phyloP scores from a whole-genome alignment of 2,329 filamentous ascomycete genomes.

The Beauveria medogensis region DNA sequence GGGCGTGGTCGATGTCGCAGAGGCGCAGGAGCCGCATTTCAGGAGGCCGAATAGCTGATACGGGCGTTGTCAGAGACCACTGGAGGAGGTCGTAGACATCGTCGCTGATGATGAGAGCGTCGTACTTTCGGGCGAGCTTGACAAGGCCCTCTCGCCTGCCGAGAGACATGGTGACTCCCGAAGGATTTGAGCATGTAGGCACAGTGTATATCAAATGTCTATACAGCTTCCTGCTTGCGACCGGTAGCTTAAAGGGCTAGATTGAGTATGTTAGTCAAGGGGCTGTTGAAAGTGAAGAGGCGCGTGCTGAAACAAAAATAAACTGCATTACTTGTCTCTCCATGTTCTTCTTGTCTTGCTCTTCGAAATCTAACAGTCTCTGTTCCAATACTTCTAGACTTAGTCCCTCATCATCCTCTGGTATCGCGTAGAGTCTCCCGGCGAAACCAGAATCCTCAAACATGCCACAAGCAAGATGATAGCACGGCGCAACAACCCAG shows the following conservation, averaged over 20 bases:
- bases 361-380: background rate
- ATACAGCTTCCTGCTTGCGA: slow-evolving; percentile 66
- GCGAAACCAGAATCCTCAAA: slow-evolving; percentile 74
- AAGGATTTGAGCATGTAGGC: slow-evolving; percentile 84
- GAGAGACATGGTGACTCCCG: slow-evolving; percentile 71
- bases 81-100: slow-evolving; percentile 93
- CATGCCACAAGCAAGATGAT: slow-evolving; percentile 71
- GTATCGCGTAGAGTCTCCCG: slow-evolving; percentile 57
- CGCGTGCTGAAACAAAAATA: background rate
- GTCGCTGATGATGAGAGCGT: slow-evolving; percentile 79
- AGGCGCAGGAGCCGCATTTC: slow-evolving; percentile 61
- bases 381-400: slow-evolving; percentile 47
- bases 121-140: slow-evolving; percentile 64
- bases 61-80: slow-evolving; percentile 49
- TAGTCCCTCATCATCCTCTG: slow-evolving; percentile 71
- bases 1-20: slow-evolving; percentile 67
- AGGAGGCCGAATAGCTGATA: slow-evolving; percentile 18
- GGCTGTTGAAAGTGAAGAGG: background rate
- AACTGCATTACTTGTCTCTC: background rate
- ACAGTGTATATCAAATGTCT: slow-evolving; percentile 83
- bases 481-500: slow-evolving; percentile 77
- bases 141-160: slow-evolving; percentile 62
- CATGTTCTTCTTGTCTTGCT: background rate
- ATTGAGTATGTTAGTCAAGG: background rate
- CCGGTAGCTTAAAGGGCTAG: slow-evolving; percentile 45